These are phyloP conservation scores for Dothistroma pini DNA, from an alignment of 2,329 filamentous ascomycete genomes.

Conservation along the genomic window DNA sequence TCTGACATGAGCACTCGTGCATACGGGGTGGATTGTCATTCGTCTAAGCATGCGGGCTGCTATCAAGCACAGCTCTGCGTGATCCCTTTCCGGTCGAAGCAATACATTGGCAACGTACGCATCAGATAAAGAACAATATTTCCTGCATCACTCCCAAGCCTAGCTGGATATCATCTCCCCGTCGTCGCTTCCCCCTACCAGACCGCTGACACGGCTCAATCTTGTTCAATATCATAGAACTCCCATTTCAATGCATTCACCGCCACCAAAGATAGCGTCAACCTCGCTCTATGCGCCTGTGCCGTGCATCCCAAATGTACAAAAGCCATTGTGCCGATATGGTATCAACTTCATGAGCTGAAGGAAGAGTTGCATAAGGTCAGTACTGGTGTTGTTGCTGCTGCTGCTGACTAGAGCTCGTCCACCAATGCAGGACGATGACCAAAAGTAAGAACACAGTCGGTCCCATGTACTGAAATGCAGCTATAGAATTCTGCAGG, in stretches of 20 bases:
- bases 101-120: background rate
- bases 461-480: constrained; percentile 30
- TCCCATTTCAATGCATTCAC: constrained; percentile 3
- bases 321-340: background rate
- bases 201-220: background rate
- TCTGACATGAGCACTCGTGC: background rate
- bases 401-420: constrained; percentile 7
- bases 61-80: background rate
- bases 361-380: background rate
- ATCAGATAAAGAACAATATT: background rate
- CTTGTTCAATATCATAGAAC: background rate
- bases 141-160: background rate
- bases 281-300: constrained; percentile 16
- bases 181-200: background rate
- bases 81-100: background rate
- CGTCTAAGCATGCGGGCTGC: background rate
- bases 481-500: constrained; percentile 39
- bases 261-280: constrained; percentile 2
- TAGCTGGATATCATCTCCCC: background rate
- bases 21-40: background rate
- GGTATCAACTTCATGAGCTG: background rate
- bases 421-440: constrained; percentile 28
- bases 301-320: constrained; percentile 12
- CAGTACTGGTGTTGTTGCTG: background rate
- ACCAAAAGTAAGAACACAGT: constrained; percentile 29